Conservation (phyloP, 2,329 filamentous ascomycete species). For the Zasmidium citrigriseum region DNA sequence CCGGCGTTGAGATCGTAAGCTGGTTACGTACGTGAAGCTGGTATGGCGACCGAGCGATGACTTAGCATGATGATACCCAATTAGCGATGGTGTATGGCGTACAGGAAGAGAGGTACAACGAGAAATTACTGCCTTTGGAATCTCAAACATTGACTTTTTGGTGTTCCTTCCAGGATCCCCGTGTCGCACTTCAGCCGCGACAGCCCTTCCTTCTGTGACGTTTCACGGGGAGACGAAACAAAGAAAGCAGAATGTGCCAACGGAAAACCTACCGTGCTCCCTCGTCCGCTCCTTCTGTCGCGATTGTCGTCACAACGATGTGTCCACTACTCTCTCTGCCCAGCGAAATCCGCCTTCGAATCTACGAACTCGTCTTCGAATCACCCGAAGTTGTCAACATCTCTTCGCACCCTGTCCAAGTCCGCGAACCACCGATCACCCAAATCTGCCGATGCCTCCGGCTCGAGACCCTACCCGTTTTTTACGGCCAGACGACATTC, state of each 20-base stretch:
- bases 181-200: too few relatives aligned
- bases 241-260: not conserved
- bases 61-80: constrained; percentile 1
- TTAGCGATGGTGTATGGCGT: constrained; percentile 8
- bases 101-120: not conserved
- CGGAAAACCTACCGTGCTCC: not conserved
- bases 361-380: not conserved
- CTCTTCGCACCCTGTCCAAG: not conserved
- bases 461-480: not conserved
- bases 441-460: not conserved
- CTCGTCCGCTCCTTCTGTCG: too few relatives aligned
- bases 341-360: not conserved
- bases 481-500: not conserved
- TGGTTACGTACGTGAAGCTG: constrained; percentile 1
- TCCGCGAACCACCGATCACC: not conserved
- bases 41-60: not conserved
- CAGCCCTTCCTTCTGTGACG: too few relatives aligned
- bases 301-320: too few relatives aligned
- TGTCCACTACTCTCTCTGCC: not conserved
- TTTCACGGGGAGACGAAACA: not conserved
- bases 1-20: not conserved
- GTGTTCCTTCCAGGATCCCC: not conserved
- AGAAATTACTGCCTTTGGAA: too few relatives aligned
- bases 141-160: too few relatives aligned
- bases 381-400: too few relatives aligned